Base-by-base conservation (phyloP, 2,329 filamentous ascomycete genomes). In the Penicillium nordicum region DNA sequence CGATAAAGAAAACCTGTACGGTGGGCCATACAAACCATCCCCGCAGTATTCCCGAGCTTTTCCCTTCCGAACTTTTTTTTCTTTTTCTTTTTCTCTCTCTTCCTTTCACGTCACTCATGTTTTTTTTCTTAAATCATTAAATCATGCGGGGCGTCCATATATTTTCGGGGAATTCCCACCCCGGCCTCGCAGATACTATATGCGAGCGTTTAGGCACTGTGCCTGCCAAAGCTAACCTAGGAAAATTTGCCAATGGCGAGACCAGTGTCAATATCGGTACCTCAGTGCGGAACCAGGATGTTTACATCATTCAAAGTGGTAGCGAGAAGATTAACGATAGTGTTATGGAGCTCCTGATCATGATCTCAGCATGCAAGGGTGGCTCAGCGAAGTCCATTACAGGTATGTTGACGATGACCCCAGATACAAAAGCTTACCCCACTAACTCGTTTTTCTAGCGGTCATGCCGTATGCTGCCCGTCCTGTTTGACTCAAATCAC, bases 361-460 rank as follows among this genome's bases (percentile, higher is more conserved):
- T 99, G 90, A 97, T 97, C 69, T 94, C 90, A 63, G 94, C 94
- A 66, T 99, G 94, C 83, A 97, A 97, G 77, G 92, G 94, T 70
- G 94, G 93, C 64, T 97, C 94, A 53, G 90, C 94, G 61, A 96
- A 92, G 80, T 96, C 94, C 69, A 89, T 97, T 72, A 97, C 93
- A 67, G 93, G 93, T 96, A 81, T 66, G 83, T 75, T 60, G 45
- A 40, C 44, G 47, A 38, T 43, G 55, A n/a, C 42, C 50, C 18
- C 45, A 21, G 16, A 42, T 27, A 9, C 47, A 53, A 25, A 23
- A 51, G 42, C 25, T 50, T 58, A 48, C 68, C 52, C 69, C 42
- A 65, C 57, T 44, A 48, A 56, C 48, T 40, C 11, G 27, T 46
- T 25, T 46, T 34, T 29, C 34, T 53, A 78, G 76, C 76, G 69